A percentile compares a stretch with the other conserved stretches of the same genome.
These are phyloP conservation scores for Solanum etuberosum DNA, from an alignment of 257 asterid species.

Conservation along the genomic window DNA sequence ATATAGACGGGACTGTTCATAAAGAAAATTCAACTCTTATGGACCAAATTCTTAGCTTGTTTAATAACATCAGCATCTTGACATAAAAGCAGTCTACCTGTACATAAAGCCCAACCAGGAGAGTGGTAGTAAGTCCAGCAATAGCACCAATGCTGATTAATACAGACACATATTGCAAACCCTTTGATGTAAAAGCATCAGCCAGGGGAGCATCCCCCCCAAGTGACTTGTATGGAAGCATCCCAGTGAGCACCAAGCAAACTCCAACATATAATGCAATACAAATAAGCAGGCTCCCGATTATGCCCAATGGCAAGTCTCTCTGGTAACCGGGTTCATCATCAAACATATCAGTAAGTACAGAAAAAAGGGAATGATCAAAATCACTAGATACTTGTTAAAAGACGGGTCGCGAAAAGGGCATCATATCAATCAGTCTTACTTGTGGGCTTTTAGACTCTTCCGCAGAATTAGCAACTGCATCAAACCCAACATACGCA, in stretches of 20 bases:
- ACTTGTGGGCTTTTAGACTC: slow-evolving; percentile 96
- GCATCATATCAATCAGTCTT: slow-evolving; percentile 5
- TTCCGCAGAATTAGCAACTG: slow-evolving; percentile 98
- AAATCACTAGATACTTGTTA: background rate
- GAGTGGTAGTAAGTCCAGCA: slow-evolving; percentile 93
- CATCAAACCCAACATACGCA: slow-evolving; percentile 96
- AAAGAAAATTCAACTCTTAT: slow-evolving; percentile 1
- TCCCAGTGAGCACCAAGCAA: slow-evolving; percentile 92
- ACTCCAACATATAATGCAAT: slow-evolving; percentile 63
- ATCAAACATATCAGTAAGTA: background rate
- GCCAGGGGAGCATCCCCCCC: slow-evolving; percentile 95
- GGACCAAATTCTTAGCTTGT: background rate
- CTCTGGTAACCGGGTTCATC: slow-evolving; percentile 41
- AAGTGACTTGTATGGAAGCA: slow-evolving; percentile 74
- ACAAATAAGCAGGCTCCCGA: slow-evolving; percentile 81
- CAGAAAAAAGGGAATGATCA: background rate
- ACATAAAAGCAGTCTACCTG: slow-evolving; percentile 43
- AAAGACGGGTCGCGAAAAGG: background rate
- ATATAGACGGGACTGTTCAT: slow-evolving; percentile 75
- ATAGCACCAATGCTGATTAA: slow-evolving; percentile 92
- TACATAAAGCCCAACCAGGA: slow-evolving; percentile 92
- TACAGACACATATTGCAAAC: slow-evolving; percentile 68
- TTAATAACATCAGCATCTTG: background rate
- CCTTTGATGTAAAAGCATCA: slow-evolving; percentile 73
- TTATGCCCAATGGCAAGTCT: slow-evolving; percentile 88